A percentile compares a stretch with the other conserved stretches of the same genome.
phyloP scores from a whole-genome alignment of 1,284 basidiomycete species.

The Trametes versicolor region DNA sequence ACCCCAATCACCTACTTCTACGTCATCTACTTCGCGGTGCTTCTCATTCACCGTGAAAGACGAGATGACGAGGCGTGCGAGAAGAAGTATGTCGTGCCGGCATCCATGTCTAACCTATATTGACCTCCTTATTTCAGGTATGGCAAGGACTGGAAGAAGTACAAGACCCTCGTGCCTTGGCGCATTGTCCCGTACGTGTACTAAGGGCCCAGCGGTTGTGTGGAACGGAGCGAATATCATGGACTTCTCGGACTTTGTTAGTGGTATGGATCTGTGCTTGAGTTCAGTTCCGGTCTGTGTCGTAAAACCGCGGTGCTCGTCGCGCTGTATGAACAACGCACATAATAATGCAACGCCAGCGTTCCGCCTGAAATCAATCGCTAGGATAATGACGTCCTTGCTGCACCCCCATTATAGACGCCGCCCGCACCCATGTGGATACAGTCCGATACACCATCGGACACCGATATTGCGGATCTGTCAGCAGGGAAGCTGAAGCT shows the following conservation, averaged over 20 bases:
- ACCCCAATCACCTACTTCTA: slow-evolving; percentile 99
- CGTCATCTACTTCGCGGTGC: slow-evolving; percentile 86
- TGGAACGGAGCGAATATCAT: not conserved
- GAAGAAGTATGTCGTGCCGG: slow-evolving; percentile 69
- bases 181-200: slow-evolving; percentile 93
- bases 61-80: slow-evolving; percentile 95
- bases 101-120: slow-evolving; percentile 19
- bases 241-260: slow-evolving; percentile 1
- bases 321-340: not conserved
- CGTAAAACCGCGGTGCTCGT: not conserved
- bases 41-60: slow-evolving; percentile 91
- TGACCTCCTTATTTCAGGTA: slow-evolving; percentile 53
- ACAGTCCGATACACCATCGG: too few species aligned
- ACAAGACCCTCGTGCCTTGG: slow-evolving; percentile 86
- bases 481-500: too few species aligned
- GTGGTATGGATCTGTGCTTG: not conserved
- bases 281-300: not conserved
- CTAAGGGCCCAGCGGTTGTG: slow-evolving; percentile 41
- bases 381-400: too few species aligned
- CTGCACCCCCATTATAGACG: too few species aligned
- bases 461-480: too few species aligned
- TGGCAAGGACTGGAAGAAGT: slow-evolving; percentile 89
- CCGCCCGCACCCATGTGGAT: too few species aligned
- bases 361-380: too few species aligned
- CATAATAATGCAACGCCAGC: too few species aligned